Base-by-base conservation (phyloP, 2,329 filamentous ascomycete species). In the Claviceps fusiformis region DNA sequence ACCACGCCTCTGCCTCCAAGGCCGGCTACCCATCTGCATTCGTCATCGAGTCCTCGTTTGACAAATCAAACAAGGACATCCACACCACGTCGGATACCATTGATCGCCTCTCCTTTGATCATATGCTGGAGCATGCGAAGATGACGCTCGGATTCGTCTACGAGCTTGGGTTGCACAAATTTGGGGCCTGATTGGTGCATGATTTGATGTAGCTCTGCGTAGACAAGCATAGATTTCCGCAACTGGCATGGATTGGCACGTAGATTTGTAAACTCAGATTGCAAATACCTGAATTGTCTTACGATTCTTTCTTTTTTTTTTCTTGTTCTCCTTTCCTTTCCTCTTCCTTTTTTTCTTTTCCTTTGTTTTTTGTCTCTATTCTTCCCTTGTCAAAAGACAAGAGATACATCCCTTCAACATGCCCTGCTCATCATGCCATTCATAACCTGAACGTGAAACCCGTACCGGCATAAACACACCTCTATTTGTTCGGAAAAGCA, bases 51-150 rank as follows among this genome's bases (percentile, higher is more conserved):
- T 83, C 81, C 24, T 78, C 80, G 46, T 88, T 89, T 66, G 79
- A 82, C 66, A 69, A 81, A 60, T 80, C 75, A 8, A 80, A 88
- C 64, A 76, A 80, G 61, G 79, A 86, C 61, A 89, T 89, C 55
- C 85, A 89, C 65, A 80, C 79, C 24, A 82, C 82, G 0, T 81
- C 86, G 43, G 86, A 89, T 66, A 76, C 76, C 63, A 82, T 89
- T 59, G 81, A 88, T 64, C 84, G 82, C 60, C 71, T 89, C 43
- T 86, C 83, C 62, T 95, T 95, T 67, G 83, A 91, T 67, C 90
- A 95, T 69, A 95, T 95, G 89, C 76, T 93, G 39, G 85, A 95
- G 73, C 90, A 95, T 70, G 89, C 88, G 27, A 85, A 83, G 67
- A 79, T 95, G 77, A 93, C 89, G 1, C 75, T 95, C 37, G 87